Evolutionary conservation across 257 asterid genomes (phyloP), one percentile per base, ranked within the genome.

Genomic region (Mitragyna speciosa): DNA sequence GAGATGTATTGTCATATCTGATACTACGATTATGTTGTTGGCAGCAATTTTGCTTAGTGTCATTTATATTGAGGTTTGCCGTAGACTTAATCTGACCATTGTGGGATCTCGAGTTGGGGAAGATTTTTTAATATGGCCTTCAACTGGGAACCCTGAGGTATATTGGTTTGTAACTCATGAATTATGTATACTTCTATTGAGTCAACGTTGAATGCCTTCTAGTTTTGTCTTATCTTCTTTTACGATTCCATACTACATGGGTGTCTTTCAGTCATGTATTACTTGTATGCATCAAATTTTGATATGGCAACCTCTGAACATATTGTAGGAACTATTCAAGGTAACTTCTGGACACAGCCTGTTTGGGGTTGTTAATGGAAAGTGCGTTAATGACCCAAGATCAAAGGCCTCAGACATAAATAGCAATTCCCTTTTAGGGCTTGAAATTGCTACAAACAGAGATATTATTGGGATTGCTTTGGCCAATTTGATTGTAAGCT

Each of bases 51-150:
- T 96, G 93, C 92, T 96, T 74, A 92, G 98, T 67, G 93, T 94
- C 82, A 91, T 94, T 73, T 94, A 96, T 54, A 96, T 96, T 82
- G 99, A 96, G 89, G 99, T 96, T 80, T 96, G 97, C 78, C 94
- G 85, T 84, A 89, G 97, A 83, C 96, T 94, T 79, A 92, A 94
- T 81, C 91, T 96, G 87, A 90, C 91, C 61, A 90, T 96, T 78
- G 94, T 94, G 80, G 97, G 98, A 83, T 92, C 99, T 85, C 96
- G 93, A 83, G 98, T 96, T 89, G 98, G 97, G 89, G 99, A 96
- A 84, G 98, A 94, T 49, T 96, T 96, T 87, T 86, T 96, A 87
- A 92, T 96, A 84, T 94, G 99, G 99, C 99, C 98, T 78, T 90
- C 84, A 77, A 91, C 96, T 2, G 94, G 92, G 85, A 90, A 96